Base-by-base conservation (phyloP, 192 early-diverging fungal species). In the Funneliformis mosseae region DNA sequence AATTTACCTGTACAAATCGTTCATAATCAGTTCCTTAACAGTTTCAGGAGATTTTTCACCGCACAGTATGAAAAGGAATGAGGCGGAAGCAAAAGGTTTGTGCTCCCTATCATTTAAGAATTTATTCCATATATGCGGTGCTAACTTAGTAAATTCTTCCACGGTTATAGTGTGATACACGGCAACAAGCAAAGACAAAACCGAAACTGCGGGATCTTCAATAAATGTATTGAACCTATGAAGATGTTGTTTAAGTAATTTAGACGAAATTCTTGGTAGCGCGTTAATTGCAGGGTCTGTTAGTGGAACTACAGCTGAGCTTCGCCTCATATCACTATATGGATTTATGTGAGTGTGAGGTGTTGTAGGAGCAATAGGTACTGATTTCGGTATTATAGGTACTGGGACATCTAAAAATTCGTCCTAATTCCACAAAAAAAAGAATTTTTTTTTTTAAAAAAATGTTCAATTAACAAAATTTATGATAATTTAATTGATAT, bases 41-140 rank as follows among this genome's bases (percentile, higher is more conserved):
- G 76, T 68, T 25, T 86, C 82, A 33, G 87, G 88, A 12, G 83
- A 80, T 42, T 88, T 83, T 45, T 91, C 90, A 42, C 87, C 88
- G 71, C 90, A 89, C 68, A 89, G 88, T 60, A 89, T 84, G 68
- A 91, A 87, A 25, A 91, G 64, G 77, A 91, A 91, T 21, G 86
- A 85, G 3, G 87, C 87, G 2, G 86, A 80, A 48, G 83, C 66
- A 45, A 87, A 84, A 4, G 83, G 76, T 33, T 86, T 81, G 0
- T 85, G 83, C 16, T 82, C 81, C n/a, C 79, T 73, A 42, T 91
- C 88, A 38, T 88, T 83, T n/a, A 86, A 81, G 79, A 85, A 89
- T 0, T 81, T 68, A 9, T 88, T 80, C 90, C 90, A 91, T 1
- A 91, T 70, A 0, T 85, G 85, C 16, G 66, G 75, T 7, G 81